Conservation (phyloP, 345 rosid species). For the Dipteronia sinensis region DNA sequence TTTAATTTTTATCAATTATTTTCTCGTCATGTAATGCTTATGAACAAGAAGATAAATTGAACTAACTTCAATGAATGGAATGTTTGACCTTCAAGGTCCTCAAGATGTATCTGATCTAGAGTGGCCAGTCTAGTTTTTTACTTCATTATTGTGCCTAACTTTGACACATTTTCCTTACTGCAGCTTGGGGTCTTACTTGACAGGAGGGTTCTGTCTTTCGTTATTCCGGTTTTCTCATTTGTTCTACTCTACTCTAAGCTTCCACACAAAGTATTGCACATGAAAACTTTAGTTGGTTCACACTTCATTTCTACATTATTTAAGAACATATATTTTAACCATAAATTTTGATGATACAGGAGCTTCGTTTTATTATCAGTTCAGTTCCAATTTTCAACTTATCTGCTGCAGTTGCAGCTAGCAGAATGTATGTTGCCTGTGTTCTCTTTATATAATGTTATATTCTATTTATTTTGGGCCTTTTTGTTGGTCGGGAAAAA, state of each 20-base stretch:
- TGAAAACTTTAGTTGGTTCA: conserved; percentile 24
- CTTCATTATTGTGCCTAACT: not conserved
- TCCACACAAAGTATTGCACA: conserved; percentile 79
- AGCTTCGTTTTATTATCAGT: conserved; percentile 91
- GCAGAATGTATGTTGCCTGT: conserved; percentile 64
- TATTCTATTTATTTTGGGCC: not conserved
- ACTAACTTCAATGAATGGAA: too few species aligned
- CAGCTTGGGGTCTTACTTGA: conserved; percentile 85
- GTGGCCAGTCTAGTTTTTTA: not conserved
- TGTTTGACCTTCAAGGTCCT: not conserved
- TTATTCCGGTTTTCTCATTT: conserved; percentile 72
- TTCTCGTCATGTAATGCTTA: not conserved
- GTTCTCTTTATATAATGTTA: not conserved
- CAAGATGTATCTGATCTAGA: not conserved
- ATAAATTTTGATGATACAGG: conserved; percentile 51
- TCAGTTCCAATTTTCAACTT: conserved; percentile 94
- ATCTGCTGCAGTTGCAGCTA: conserved; percentile 89
- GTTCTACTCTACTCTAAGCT: conserved; percentile 90
- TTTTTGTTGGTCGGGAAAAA: not conserved
- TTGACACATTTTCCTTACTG: conserved; percentile 23
- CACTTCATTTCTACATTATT: conserved; percentile 17
- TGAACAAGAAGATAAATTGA: not conserved
- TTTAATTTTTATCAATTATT: conserved; percentile 1
- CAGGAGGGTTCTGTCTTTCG: conserved; percentile 62
- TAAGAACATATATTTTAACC: not conserved